A percentile compares a stretch with the other conserved stretches of the same genome.
phyloP scores from a whole-genome alignment of 768 basidiomycete species.

The Pilatotrama ljubarskyi region DNA sequence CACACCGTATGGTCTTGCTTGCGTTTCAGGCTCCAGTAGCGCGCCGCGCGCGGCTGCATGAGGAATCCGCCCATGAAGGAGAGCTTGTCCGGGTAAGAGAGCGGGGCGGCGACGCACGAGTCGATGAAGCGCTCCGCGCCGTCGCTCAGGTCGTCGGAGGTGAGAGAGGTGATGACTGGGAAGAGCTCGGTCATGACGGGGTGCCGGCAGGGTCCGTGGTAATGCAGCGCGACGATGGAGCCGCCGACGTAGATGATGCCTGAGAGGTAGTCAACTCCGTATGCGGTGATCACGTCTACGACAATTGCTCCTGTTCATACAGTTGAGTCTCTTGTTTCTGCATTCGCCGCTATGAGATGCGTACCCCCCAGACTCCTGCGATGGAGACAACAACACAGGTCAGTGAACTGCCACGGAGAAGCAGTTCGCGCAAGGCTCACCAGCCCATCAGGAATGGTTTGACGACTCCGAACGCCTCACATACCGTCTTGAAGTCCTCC shows the following conservation, averaged over 20 bases:
- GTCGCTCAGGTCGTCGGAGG: constrained; percentile 16
- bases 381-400: background rate
- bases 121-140: constrained; percentile 25
- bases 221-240: constrained; percentile 20
- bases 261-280: constrained; percentile 22
- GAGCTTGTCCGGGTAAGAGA: constrained; percentile 23
- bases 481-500: constrained; percentile 33
- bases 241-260: constrained; percentile 30
- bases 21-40: constrained; percentile 19
- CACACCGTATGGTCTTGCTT: constrained; percentile 26
- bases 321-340: background rate
- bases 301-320: constrained; percentile 3
- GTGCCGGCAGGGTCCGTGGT: constrained; percentile 15
- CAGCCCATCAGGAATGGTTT: constrained; percentile 28
- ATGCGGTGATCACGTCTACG: constrained; percentile 23
- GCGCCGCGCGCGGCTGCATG: constrained; percentile 23
- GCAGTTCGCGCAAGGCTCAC: constrained; percentile 12
- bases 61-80: constrained; percentile 27
- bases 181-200: constrained; percentile 15
- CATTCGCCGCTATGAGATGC: background rate
- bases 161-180: constrained; percentile 12
- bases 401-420: background rate
- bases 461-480: constrained; percentile 26
- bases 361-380: constrained; percentile 28
- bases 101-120: constrained; percentile 23